These are phyloP conservation scores for Globisporangium canariense DNA, from an alignment of 352 stramenopile genomes.

Conservation along the genomic window DNA sequence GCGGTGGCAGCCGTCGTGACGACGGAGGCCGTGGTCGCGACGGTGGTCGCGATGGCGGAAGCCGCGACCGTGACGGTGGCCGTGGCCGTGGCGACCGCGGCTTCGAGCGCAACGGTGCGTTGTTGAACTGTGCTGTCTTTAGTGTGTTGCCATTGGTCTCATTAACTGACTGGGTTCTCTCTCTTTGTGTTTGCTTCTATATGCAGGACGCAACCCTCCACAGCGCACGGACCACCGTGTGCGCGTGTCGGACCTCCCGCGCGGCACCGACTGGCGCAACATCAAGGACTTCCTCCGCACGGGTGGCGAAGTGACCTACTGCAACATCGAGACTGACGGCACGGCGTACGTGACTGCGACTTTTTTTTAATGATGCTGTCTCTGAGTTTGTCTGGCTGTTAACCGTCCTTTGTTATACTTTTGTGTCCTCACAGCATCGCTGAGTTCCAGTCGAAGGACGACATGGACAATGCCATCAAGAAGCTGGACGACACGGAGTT, in stretches of 20 bases:
- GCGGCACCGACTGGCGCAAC: slow-evolving; percentile 81
- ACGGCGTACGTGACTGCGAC: slow-evolving; percentile 56
- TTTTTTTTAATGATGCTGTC: background rate
- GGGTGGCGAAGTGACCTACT: slow-evolving; percentile 83
- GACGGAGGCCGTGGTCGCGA: slow-evolving; percentile 41
- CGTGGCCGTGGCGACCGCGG: slow-evolving; percentile 38
- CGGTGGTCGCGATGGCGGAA: slow-evolving; percentile 32
- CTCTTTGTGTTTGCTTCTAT: background rate
- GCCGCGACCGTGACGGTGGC: slow-evolving; percentile 26
- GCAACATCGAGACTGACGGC: slow-evolving; percentile 77
- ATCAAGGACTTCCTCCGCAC: slow-evolving; percentile 86
- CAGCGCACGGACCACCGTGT: slow-evolving; percentile 77
- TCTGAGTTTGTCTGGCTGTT: background rate
- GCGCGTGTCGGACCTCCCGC: slow-evolving; percentile 71
- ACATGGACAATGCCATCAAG: slow-evolving; percentile 82
- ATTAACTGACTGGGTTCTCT: background rate
- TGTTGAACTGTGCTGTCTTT: background rate
- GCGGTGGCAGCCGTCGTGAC: slow-evolving; percentile 63
- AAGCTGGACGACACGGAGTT: slow-evolving; percentile 90
- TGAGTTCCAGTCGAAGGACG: slow-evolving; percentile 77
- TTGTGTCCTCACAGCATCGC: slow-evolving; percentile 39
- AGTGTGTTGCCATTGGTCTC: background rate
- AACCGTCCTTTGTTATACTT: background rate
- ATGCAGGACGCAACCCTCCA: slow-evolving; percentile 56
- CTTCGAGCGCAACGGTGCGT: slow-evolving; percentile 55